A percentile compares a stretch with the other conserved stretches of the same genome.
phyloP scores from a whole-genome alignment of 352 stramenopile genomes.

The Pythium volutum region DNA sequence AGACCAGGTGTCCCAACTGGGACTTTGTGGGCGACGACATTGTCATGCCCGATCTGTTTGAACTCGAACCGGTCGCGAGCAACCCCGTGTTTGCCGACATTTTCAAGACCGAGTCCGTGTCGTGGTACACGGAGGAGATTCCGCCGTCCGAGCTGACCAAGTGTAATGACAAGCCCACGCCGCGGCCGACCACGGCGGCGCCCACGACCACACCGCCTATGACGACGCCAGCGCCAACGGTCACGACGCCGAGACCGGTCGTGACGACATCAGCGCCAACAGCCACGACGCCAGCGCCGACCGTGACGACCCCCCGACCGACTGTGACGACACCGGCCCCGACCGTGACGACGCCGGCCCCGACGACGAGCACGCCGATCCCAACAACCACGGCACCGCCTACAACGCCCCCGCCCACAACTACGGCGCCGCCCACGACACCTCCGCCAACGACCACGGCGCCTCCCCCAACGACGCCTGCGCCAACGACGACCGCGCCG shows the following conservation, averaged over 20 bases:
- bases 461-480: too few relatives aligned
- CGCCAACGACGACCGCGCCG: too few relatives aligned
- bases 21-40: slow-evolving; percentile 2
- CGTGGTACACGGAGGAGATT: slow-evolving; percentile 13
- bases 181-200: background rate
- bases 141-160: background rate
- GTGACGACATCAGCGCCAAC: background rate
- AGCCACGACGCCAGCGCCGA: background rate
- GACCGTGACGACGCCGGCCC: too few relatives aligned
- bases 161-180: slow-evolving; percentile 16
- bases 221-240: slow-evolving; percentile 5
- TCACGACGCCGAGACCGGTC: background rate
- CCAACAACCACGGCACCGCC: too few relatives aligned
- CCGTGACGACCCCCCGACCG: too few relatives aligned
- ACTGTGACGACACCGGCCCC: too few relatives aligned
- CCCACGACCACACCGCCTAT: slow-evolving; percentile 1
- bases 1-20: slow-evolving; percentile 11
- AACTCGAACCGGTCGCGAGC: background rate
- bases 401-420: too few relatives aligned
- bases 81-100: slow-evolving; percentile 3
- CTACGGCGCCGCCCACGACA: background rate
- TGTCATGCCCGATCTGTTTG: background rate
- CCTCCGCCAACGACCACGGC: slow-evolving; percentile 5
- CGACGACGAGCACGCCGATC: too few relatives aligned
- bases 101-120: background rate